phyloP scores from a whole-genome alignment of 805 yeast species.

The Torulaspora indica region DNA sequence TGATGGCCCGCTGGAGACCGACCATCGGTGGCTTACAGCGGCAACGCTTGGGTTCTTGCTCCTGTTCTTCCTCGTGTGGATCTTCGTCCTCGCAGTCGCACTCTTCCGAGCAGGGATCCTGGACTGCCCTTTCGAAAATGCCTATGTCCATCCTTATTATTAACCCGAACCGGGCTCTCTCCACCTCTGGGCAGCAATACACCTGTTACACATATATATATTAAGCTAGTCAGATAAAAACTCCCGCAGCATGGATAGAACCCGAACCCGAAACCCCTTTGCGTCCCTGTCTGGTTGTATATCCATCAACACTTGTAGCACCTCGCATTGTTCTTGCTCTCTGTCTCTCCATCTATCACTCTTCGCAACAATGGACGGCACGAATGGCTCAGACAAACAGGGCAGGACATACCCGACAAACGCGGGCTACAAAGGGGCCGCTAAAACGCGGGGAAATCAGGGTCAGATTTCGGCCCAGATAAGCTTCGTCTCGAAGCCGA shows the following conservation, averaged over 20 bases:
- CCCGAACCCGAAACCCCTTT: background rate
- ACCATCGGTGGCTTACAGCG: background rate
- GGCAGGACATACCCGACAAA: no score
- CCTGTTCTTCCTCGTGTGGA: background rate
- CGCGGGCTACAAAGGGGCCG: background rate
- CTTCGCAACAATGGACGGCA: background rate
- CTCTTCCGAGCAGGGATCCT: slow-evolving; percentile 27
- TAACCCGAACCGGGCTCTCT: background rate
- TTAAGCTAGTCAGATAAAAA: no score
- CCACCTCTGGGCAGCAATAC: no score
- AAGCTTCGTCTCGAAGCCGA: background rate
- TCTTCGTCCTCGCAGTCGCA: slow-evolving; percentile 25
- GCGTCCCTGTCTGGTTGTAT: background rate
- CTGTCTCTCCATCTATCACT: background rate
- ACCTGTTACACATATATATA: no score
- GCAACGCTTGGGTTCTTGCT: background rate
- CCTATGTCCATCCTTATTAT: background rate
- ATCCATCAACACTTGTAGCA: background rate
- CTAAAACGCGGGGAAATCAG: background rate
- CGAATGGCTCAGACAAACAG: background rate
- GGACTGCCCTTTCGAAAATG: slow-evolving; percentile 30
- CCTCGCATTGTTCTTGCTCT: background rate
- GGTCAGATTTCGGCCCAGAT: background rate
- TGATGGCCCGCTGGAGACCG: background rate
- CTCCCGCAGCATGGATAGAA: no score